Conservation (phyloP, 495 filamentous ascomycete genomes). For the Astrocystis sublimbata region DNA sequence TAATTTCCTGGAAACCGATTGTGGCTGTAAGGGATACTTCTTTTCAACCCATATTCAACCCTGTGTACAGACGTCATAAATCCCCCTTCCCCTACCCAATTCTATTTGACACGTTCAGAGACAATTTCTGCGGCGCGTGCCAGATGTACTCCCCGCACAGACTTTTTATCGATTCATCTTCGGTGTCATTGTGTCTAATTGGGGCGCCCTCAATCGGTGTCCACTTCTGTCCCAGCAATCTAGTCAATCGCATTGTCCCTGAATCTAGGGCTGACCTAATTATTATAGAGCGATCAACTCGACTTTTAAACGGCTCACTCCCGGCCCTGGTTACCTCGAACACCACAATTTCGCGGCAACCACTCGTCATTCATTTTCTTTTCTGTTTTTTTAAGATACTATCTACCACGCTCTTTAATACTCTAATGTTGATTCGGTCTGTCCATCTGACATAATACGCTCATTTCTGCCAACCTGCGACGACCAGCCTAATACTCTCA, state of each 20-base stretch:
- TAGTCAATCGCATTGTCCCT: slow-evolving; percentile 23
- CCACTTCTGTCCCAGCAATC: slow-evolving; percentile 29
- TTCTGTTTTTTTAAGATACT: slow-evolving; percentile 39
- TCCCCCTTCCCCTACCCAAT: slow-evolving; percentile 11
- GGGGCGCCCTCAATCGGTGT: slow-evolving; percentile 31
- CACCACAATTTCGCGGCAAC: slow-evolving; percentile 38
- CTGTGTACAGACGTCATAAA: slow-evolving; percentile 10
- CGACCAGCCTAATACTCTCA: slow-evolving; percentile 43
- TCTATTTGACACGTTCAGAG: slow-evolving; percentile 33
- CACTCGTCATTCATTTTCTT: slow-evolving; percentile 51
- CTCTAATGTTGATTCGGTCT: slow-evolving; percentile 48
- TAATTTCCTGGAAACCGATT: slow-evolving; percentile 57
- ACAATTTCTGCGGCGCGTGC: slow-evolving; percentile 31
- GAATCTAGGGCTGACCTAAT: slow-evolving; percentile 32
- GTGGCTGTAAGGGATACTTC: slow-evolving; percentile 66
- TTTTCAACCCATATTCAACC: slow-evolving; percentile 22
- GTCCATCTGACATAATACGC: slow-evolving; percentile 45
- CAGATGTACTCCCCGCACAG: slow-evolving; percentile 30
- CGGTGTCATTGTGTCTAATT: slow-evolving; percentile 30
- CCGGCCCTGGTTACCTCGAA: slow-evolving; percentile 39
- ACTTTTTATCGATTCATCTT: slow-evolving; percentile 30
- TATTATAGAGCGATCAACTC: slow-evolving; percentile 32
- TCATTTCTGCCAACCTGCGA: slow-evolving; percentile 45
- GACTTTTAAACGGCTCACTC: slow-evolving; percentile 40
- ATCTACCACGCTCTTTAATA: slow-evolving; percentile 58